Base-by-base conservation (phyloP, 768 basidiomycete species). In the Pilatotrama ljubarskyi region DNA sequence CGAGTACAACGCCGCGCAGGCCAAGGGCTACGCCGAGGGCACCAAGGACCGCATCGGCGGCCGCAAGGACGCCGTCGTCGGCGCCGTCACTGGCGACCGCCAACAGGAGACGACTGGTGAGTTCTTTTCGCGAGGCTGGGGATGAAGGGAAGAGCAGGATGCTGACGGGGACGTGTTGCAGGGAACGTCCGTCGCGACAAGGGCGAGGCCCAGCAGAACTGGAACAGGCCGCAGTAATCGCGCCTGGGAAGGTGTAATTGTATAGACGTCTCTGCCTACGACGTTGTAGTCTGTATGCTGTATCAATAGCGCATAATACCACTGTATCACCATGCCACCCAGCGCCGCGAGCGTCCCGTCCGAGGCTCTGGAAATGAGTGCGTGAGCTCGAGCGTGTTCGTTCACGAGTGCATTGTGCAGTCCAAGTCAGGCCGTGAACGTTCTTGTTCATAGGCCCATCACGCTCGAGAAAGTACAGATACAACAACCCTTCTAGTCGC, bases 141-240 rank as follows among this genome's bases (percentile, higher is more conserved):
- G 20, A n/a, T 18, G n/a, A 9, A 13, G 22, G 22, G 5, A 13
- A 13, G 14, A 43, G 4, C 14, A n/a, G 36, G 24, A 25, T n/a
- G 26, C 37, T 63, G 42, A 54, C 18, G 24, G 5, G 4, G n/a
- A 36, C 13, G 22, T 7, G 22, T 11, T 18, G 29, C 36, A 85
- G 85, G 86, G 1, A 85, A 86, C 55, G 53, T 73, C 17, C 75
- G 71, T 50, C 77, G 83, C 0, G 82, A 86, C 47, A 85, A 86
- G 61, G 85, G 87, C 0, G 64, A 78, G 49, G 67, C 76, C 0
- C 79, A 86, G 63, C 84, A 86, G 68, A 74, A 83, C 4, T 17
- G 78, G 29, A 87, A 87, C 69, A 49, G 57, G 13, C 52, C 46
- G 24, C 44, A 48, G 44, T 53, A 48, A 29, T 13, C 2, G 35